Percentiles rank a stretch among this genome's conserved stretches.
phyloP scores from a whole-genome alignment of 2,329 filamentous ascomycete genomes.

The Huntiella abstrusa region DNA sequence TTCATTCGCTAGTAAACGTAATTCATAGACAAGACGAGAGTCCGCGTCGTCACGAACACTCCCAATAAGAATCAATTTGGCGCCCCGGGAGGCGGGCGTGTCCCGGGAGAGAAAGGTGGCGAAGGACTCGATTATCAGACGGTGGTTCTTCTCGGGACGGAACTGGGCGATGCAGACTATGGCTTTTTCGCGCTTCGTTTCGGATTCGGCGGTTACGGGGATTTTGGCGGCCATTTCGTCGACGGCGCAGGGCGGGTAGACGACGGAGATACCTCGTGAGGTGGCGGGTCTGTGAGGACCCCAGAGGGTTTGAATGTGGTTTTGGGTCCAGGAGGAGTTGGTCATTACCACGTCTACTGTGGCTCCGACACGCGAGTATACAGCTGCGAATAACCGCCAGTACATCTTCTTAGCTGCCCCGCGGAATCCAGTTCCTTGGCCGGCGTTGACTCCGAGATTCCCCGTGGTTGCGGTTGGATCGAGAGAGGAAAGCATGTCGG shows the following conservation, averaged over 20 bases:
- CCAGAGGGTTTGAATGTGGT: slow-evolving; percentile 68
- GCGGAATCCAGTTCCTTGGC: slow-evolving; percentile 52
- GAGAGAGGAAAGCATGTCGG: slow-evolving; percentile 82
- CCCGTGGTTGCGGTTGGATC: slow-evolving; percentile 41
- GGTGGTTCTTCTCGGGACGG: slow-evolving; percentile 90
- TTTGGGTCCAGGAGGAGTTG: slow-evolving; percentile 87
- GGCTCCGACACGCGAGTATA: slow-evolving; percentile 70
- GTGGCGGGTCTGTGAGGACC: slow-evolving; percentile 31
- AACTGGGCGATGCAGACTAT: slow-evolving; percentile 95
- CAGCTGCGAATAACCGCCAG: slow-evolving; percentile 65
- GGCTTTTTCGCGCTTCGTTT: slow-evolving; percentile 48
- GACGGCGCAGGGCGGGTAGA: slow-evolving; percentile 87
- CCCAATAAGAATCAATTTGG: slow-evolving; percentile 69
- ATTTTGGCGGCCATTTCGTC: slow-evolving; percentile 61
- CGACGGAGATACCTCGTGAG: slow-evolving; percentile 40
- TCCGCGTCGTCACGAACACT: slow-evolving; percentile 77
- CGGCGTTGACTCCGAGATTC: slow-evolving; percentile 60
- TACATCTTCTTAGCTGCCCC: slow-evolving; percentile 61
- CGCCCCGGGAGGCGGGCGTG: slow-evolving; percentile 29
- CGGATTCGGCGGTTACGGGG: slow-evolving; percentile 48
- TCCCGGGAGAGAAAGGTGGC: slow-evolving; percentile 48
- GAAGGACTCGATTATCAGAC: slow-evolving; percentile 70
- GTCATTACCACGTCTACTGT: slow-evolving; percentile 91
- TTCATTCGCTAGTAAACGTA: slow-evolving; percentile 72
- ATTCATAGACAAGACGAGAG: slow-evolving; percentile 66